Conservation (phyloP, 2,329 filamentous ascomycete genomes). For the Colletotrichum destructivum region DNA sequence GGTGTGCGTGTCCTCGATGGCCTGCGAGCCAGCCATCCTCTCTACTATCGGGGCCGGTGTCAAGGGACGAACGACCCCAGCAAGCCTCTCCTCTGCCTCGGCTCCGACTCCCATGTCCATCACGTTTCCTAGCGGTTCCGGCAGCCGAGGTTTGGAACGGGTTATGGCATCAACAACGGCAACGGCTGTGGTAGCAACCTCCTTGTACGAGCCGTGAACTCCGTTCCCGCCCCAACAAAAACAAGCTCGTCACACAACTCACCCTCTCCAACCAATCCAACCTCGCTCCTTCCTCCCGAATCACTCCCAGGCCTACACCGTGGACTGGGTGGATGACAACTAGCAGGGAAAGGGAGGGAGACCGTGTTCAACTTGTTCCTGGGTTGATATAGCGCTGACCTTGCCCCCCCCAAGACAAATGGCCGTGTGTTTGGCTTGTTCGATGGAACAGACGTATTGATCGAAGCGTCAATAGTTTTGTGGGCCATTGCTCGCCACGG, state of each 20-base stretch:
- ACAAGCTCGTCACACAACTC: neutral
- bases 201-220: neutral
- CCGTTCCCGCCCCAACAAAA: conserved; percentile 28
- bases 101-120: neutral
- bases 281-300: neutral
- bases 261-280: conserved; percentile 12
- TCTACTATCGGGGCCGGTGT: neutral
- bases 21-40: neutral
- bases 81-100: conserved; percentile 3
- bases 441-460: neutral
- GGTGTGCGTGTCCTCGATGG: neutral
- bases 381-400: neutral
- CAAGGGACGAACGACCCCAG: conserved; percentile 10
- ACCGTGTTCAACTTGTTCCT: neutral
- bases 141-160: neutral
- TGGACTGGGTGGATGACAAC: neutral
- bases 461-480: conserved; percentile 11
- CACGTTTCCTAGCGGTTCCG: neutral
- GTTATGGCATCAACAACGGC: neutral
- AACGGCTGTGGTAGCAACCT: neutral
- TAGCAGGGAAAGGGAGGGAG: neutral
- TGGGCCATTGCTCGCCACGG: neutral
- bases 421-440: neutral
- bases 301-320: neutral
- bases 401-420: neutral